phyloP scores from a whole-genome alignment of 257 asterid genomes.

The Parsonsia alboflavescens region DNA sequence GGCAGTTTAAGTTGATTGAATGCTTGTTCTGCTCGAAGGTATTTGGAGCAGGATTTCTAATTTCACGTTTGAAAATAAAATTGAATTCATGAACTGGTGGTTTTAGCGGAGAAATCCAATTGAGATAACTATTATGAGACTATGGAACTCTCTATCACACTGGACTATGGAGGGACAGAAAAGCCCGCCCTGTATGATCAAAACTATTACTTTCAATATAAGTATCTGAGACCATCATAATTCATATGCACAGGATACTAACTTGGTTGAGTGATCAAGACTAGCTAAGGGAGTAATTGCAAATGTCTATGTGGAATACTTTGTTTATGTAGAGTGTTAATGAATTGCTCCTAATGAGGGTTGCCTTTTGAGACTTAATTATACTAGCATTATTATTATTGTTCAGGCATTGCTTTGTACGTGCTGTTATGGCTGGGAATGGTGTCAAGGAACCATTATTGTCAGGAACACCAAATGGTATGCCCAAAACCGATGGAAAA shows the following conservation, averaged over 20 bases:
- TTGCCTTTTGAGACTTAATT: neutral
- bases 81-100: neutral
- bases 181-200: neutral
- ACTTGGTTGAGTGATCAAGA: neutral
- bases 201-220: neutral
- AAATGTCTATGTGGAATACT: neutral
- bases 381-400: neutral
- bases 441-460: slow-evolving; percentile 18
- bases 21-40: neutral
- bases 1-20: too few species aligned
- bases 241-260: neutral
- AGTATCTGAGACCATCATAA: neutral
- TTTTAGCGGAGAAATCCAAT: neutral
- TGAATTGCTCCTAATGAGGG: neutral
- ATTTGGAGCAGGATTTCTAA: neutral
- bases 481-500: neutral
- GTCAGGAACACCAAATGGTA: neutral
- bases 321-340: neutral
- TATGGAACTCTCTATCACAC: neutral
- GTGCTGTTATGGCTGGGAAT: slow-evolving; percentile 15
- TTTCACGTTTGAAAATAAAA: neutral
- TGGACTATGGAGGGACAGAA: neutral
- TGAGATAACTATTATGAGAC: neutral
- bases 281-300: neutral
- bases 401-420: neutral